These are phyloP conservation scores for Cerioporus squamosus DNA, from an alignment of 1,284 basidiomycete genomes.

Conservation along the genomic window DNA sequence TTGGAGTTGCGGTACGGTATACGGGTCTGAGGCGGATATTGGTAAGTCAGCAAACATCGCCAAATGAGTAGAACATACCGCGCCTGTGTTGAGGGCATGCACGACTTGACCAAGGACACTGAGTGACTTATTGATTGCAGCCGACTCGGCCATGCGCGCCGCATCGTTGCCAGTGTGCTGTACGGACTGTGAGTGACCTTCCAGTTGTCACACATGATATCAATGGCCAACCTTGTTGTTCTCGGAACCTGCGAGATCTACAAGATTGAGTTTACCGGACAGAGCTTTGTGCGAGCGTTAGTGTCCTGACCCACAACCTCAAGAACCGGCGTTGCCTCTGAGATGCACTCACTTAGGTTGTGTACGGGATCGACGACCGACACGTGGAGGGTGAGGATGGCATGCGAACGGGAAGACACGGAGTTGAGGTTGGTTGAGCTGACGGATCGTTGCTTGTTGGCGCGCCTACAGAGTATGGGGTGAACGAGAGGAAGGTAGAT, in stretches of 20 bases:
- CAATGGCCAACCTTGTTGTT: conserved; percentile 72
- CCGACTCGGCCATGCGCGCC: conserved; percentile 79
- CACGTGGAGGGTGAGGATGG: conserved; percentile 75
- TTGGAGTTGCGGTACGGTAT: conserved; percentile 88
- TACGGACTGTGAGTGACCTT: neutral
- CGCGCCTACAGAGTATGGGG: conserved; percentile 44
- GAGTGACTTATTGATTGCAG: conserved; percentile 85
- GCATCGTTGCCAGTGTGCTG: conserved; percentile 82
- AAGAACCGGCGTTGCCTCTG: too few relatives aligned
- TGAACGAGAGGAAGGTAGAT: neutral
- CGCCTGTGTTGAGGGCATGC: conserved; percentile 77
- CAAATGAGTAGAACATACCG: conserved; percentile 45
- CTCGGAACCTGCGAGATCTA: conserved; percentile 87
- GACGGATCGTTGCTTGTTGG: conserved; percentile 76
- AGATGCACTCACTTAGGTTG: conserved; percentile 48
- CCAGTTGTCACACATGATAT: neutral
- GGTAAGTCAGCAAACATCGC: conserved; percentile 1
- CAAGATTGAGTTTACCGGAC: conserved; percentile 80
- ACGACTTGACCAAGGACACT: conserved; percentile 85
- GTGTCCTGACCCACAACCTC: neutral
- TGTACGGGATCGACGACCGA: conserved; percentile 50
- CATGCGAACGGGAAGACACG: conserved; percentile 83
- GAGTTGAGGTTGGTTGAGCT: conserved; percentile 83
- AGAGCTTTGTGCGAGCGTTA: conserved; percentile 42
- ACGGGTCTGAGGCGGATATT: conserved; percentile 51